Evolutionary conservation across 164 flowering plant species (phyloP).

Genomic region (Chimonanthus praecox): DNA sequence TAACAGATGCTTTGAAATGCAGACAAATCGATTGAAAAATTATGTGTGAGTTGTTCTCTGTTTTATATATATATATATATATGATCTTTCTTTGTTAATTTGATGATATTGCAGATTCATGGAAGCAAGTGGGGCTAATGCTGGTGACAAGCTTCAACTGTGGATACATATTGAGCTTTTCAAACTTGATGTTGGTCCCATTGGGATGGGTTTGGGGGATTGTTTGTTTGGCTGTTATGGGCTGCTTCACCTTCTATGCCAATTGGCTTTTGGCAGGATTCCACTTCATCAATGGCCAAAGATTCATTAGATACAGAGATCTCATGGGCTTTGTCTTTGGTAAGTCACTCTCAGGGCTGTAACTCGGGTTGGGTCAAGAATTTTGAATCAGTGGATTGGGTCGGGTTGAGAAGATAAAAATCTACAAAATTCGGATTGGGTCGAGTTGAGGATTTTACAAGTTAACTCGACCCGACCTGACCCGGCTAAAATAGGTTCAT

Average conservation of each 20-base stretch:
- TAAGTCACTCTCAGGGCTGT: slow-evolving; percentile 1
- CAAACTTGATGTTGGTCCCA: slow-evolving; percentile 48
- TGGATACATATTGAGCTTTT: slow-evolving; percentile 46
- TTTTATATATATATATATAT: no score
- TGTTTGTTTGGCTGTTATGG: slow-evolving; percentile 28
- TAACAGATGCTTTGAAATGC: no score
- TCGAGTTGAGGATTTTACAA: no score
- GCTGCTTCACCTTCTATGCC: slow-evolving; percentile 31
- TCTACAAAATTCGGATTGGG: no score
- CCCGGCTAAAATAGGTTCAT: no score
- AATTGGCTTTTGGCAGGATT: slow-evolving; percentile 52
- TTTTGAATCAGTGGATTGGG: no score
- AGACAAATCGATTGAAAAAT: no score
- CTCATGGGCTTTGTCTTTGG: slow-evolving; percentile 49
- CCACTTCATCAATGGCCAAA: slow-evolving; percentile 41
- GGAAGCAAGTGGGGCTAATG: slow-evolving; percentile 53
- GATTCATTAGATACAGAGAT: slow-evolving; percentile 62
- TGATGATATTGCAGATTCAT: slow-evolving; percentile 39
- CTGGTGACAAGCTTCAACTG: slow-evolving; percentile 42
- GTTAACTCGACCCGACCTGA: no score
- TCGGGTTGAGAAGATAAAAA: no score
- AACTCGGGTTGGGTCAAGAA: no score
- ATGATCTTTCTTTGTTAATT: not conserved
- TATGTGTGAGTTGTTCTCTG: no score
- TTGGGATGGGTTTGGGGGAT: slow-evolving; percentile 57